These are phyloP conservation scores for Remersonia thermophila DNA, from an alignment of 2,329 filamentous ascomycete genomes.

Conservation along the genomic window DNA sequence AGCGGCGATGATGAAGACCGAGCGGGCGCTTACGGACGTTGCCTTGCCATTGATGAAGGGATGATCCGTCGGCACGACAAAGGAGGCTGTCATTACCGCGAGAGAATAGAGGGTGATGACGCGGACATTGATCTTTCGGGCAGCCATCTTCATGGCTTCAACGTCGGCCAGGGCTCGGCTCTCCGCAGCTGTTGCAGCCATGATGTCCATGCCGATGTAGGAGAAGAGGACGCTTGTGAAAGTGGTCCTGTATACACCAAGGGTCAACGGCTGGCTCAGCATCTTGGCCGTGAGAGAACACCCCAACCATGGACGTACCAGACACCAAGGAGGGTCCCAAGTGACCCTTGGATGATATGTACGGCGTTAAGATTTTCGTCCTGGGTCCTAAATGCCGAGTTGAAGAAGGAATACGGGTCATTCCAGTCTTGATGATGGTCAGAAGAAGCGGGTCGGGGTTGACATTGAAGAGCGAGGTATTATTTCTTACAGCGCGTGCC, in stretches of 20 bases:
- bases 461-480: too few relatives aligned
- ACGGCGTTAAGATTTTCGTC: conserved; percentile 20
- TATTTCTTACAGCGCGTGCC: conserved; percentile 26
- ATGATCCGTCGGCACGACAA: conserved; percentile 26
- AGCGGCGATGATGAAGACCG: conserved; percentile 27
- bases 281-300: too few relatives aligned
- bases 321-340: conserved; percentile 27
- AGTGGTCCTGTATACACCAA: conserved; percentile 20
- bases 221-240: conserved; percentile 27
- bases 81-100: conserved; percentile 19
- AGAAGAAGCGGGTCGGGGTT: not conserved
- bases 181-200: conserved; percentile 27
- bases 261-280: too few relatives aligned
- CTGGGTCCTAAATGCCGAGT: conserved; percentile 21
- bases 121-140: conserved; percentile 27
- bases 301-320: too few relatives aligned
- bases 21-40: conserved; percentile 22
- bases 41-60: conserved; percentile 28
- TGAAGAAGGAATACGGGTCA: conserved; percentile 28
- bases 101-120: conserved; percentile 21
- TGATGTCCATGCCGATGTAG: conserved; percentile 28
- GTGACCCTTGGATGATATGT: conserved; percentile 20
- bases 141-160: conserved; percentile 29
- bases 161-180: conserved; percentile 23
- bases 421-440: conserved; percentile 9